Base-by-base conservation (phyloP, 2,329 filamentous ascomycete genomes). In the Diaporthe sp. region DNA sequence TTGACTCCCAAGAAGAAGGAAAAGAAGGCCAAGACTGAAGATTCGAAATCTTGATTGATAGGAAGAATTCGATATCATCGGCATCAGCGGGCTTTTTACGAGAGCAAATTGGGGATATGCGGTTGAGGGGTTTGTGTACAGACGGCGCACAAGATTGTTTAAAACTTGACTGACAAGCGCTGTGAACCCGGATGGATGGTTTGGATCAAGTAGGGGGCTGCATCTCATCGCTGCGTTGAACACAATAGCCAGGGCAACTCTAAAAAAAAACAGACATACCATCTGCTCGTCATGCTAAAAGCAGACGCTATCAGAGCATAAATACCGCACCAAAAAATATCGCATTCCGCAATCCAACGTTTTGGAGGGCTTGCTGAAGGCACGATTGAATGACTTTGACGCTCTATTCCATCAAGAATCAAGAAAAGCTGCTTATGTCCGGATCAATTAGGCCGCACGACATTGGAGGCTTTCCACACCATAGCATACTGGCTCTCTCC, bases 1-100 rank as follows among this genome's bases (percentile, higher is more conserved):
- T 85, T 98, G 30, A 89, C 92, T 72, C 95, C 95, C 0, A 92
- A 90, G 83, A 98, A 97, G 85, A 89, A 91, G 73, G 89, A 92
- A 77, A 82, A 90, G 30, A 92, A 90, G 79, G 54, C 19, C 81
- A 92, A 84, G 83, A 89, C 28, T 8, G 57, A 74, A 13, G 35
- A 40, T 6, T 25, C 25, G 83, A 80, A 54, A 15, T 15, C 40
- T 30, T 64, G 54, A n/a, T 9, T 40, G 19, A 64, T 10, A 17
- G 3, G 19, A 10, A 3, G 13, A 9, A 5, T 13, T 22, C 9
- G 55, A 38, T 5, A 2, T 9, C n/a, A n/a, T n/a, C n/a, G n/a
- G n/a, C 0, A 0, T 13, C 10, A 10, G 28, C 8, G 9, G 25
- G 15, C 3, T 7, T 30, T 13, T 25, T 7, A 22, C 3, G 8